Evolutionary conservation across 345 rosid genomes (phyloP).

Genomic region (Laguncularia racemosa): DNA sequence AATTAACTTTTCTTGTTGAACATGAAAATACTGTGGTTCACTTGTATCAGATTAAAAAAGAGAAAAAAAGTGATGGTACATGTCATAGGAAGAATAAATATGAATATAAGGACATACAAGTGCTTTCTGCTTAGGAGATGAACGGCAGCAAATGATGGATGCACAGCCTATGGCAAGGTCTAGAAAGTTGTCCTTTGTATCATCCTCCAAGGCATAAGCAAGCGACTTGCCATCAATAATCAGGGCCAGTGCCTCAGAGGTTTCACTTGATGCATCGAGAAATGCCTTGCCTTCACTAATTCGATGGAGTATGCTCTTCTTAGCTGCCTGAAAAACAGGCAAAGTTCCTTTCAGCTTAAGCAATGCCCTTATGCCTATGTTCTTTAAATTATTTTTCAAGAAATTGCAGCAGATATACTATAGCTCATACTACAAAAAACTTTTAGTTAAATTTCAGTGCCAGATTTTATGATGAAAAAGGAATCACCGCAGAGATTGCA

Average conservation of each 20-base stretch:
- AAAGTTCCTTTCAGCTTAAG: slow-evolving; percentile 3
- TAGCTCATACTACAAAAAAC: too few species aligned
- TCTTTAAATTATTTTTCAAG: too few species aligned
- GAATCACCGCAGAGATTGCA: slow-evolving; percentile 42
- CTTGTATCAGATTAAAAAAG: too few species aligned
- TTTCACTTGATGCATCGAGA: slow-evolving; percentile 41
- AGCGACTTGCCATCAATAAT: slow-evolving; percentile 90
- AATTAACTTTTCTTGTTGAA: too few species aligned
- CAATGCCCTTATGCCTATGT: not conserved
- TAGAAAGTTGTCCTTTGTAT: slow-evolving; percentile 61
- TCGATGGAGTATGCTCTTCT: slow-evolving; percentile 53
- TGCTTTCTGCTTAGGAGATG: slow-evolving; percentile 97
- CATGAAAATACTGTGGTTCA: too few species aligned
- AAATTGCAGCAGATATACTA: too few species aligned
- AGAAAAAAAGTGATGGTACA: not conserved
- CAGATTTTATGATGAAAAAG: not conserved
- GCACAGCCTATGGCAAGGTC: slow-evolving; percentile 86
- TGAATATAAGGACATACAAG: slow-evolving; percentile 37
- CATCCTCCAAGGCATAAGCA: slow-evolving; percentile 68
- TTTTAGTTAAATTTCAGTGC: not conserved
- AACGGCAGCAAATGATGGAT: slow-evolving; percentile 93
- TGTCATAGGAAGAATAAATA: not conserved
- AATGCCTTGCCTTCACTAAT: slow-evolving; percentile 46
- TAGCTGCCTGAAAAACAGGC: slow-evolving; percentile 43
- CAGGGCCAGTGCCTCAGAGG: slow-evolving; percentile 64